Evolutionary conservation across 2,329 filamentous ascomycete genomes (phyloP).

Genomic region (Scedosporium boydii): DNA sequence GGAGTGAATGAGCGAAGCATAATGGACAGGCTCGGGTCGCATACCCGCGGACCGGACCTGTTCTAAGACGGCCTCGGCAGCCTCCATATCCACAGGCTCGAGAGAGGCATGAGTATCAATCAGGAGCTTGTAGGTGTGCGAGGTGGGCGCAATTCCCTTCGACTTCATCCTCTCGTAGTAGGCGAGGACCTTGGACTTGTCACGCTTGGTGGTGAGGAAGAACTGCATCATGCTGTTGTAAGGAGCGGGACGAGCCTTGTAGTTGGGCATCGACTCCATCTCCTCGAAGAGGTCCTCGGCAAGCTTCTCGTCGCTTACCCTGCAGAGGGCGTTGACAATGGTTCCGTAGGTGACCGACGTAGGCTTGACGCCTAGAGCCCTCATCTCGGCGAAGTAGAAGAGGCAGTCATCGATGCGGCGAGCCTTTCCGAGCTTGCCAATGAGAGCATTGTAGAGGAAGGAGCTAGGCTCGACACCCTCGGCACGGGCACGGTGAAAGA

Average conservation of each 20-base stretch:
- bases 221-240: conserved; percentile 99
- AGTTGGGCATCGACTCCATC: conserved; percentile 98
- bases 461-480: conserved; percentile 94
- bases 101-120: conserved; percentile 93
- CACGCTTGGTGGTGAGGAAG: conserved; percentile 94
- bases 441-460: conserved; percentile 96
- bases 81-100: conserved; percentile 79
- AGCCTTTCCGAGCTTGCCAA: conserved; percentile 96
- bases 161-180: conserved; percentile 94
- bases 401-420: conserved; percentile 96
- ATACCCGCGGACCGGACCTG: conserved; percentile 67
- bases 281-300: conserved; percentile 97
- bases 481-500: conserved; percentile 86
- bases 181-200: conserved; percentile 82
- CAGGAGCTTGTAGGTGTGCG: conserved; percentile 94
- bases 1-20: conserved; percentile 89
- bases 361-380: conserved; percentile 80
- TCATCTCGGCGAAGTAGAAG: conserved; percentile 98
- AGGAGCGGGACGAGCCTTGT: conserved; percentile 91
- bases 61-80: conserved; percentile 74
- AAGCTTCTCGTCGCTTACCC: conserved; percentile 95
- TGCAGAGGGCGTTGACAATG: conserved; percentile 93
- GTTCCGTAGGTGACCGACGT: conserved; percentile 98
- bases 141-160: conserved; percentile 79
- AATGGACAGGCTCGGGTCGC: conserved; percentile 84